phyloP scores from a whole-genome alignment of 352 stramenopile species.

The Globisporangium cylindrosporum region DNA sequence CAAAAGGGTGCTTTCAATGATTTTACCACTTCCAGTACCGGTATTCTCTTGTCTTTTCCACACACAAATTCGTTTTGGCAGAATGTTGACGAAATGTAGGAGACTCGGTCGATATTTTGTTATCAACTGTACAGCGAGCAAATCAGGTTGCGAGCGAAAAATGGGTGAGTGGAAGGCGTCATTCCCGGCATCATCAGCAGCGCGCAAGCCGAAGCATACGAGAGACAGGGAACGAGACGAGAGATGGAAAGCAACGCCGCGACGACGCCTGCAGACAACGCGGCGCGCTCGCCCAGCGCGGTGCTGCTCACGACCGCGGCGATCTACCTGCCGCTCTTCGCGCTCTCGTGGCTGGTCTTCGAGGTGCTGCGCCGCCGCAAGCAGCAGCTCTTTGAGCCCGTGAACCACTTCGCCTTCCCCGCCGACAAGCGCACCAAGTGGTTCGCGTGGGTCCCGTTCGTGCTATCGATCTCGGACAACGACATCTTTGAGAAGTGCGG shows the following conservation, averaged over 20 bases:
- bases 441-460: slow-evolving; percentile 59
- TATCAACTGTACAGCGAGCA: not conserved
- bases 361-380: slow-evolving; percentile 51
- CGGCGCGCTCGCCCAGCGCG: slow-evolving; percentile 32
- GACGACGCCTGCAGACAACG: slow-evolving; percentile 15
- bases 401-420: slow-evolving; percentile 44
- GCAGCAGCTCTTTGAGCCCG: slow-evolving; percentile 42
- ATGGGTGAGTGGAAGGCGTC: not conserved
- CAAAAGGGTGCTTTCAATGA: too few relatives aligned
- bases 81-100: too few relatives aligned
- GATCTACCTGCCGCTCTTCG: slow-evolving; percentile 64
- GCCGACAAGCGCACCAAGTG: slow-evolving; percentile 28
- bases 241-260: slow-evolving; percentile 6
- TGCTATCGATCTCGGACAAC: slow-evolving; percentile 52
- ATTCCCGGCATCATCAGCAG: not conserved
- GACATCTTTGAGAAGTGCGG: slow-evolving; percentile 61
- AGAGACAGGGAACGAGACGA: not conserved
- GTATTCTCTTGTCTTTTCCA: too few relatives aligned
- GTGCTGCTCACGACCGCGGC: slow-evolving; percentile 57
- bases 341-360: slow-evolving; percentile 53
- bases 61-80: too few relatives aligned
- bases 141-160: not conserved
- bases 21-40: too few relatives aligned
- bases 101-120: too few relatives aligned
- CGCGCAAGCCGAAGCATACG: not conserved